These are phyloP conservation scores for Neonectria hederae DNA, from an alignment of 2,329 filamentous ascomycete genomes.

Conservation along the genomic window DNA sequence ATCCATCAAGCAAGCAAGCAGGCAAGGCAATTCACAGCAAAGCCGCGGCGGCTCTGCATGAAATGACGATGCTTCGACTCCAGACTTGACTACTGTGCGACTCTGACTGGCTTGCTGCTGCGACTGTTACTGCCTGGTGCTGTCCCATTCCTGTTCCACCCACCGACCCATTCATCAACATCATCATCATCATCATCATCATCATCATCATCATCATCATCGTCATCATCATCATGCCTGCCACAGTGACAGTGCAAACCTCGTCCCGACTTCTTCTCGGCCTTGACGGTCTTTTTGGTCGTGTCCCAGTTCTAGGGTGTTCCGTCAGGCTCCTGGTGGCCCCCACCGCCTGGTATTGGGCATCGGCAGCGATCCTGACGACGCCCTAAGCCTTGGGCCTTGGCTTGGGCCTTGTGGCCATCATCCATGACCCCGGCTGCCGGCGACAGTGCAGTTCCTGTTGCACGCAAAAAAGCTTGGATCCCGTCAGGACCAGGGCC, in stretches of 20 bases:
- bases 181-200: background rate
- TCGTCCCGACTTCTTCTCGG: slow-evolving; percentile 11
- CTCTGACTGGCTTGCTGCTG: slow-evolving; percentile 18
- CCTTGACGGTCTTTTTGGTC: background rate
- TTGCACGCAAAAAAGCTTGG: slow-evolving; percentile 9
- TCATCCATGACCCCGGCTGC: slow-evolving; percentile 6
- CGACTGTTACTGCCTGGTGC: background rate
- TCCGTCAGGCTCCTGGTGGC: slow-evolving; percentile 31
- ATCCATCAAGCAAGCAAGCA: slow-evolving; percentile 27
- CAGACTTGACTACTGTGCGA: slow-evolving; percentile 13
- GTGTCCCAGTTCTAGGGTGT: slow-evolving; percentile 31
- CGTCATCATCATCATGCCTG: slow-evolving; percentile 11
- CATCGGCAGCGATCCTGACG: slow-evolving; percentile 32
- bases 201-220: slow-evolving; percentile 1
- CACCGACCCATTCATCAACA: background rate
- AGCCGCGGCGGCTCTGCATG: slow-evolving; percentile 33
- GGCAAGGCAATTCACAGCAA: slow-evolving; percentile 26
- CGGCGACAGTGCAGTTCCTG: background rate
- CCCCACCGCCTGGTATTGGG: slow-evolving; percentile 31
- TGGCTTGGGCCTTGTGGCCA: background rate
- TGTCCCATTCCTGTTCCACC: slow-evolving; percentile 1
- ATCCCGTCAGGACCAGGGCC: slow-evolving; percentile 9
- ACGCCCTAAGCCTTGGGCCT: slow-evolving; percentile 33
- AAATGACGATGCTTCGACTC: slow-evolving; percentile 31
- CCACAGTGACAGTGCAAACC: background rate